phyloP scores from a whole-genome alignment of 257 asterid species.

The Primulina huaijiensis region DNA sequence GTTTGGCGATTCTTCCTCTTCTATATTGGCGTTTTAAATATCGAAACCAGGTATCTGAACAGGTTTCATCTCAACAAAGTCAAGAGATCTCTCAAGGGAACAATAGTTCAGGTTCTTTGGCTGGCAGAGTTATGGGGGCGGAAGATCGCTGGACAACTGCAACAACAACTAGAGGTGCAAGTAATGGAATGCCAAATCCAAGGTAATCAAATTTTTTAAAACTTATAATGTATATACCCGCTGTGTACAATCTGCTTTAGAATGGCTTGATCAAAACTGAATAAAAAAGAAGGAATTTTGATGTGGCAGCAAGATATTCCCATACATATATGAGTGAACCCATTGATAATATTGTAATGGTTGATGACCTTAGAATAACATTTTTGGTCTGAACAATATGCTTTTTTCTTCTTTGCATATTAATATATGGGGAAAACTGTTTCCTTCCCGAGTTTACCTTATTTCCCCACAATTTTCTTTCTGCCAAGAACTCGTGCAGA shows the following conservation, averaged over 20 bases:
- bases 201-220: slow-evolving; percentile 42
- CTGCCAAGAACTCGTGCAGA: background rate
- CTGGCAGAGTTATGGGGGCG: slow-evolving; percentile 44
- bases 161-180: slow-evolving; percentile 44
- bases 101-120: slow-evolving; percentile 43
- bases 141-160: slow-evolving; percentile 51
- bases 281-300: background rate
- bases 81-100: slow-evolving; percentile 50
- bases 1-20: slow-evolving; percentile 80
- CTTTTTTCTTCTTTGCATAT: background rate
- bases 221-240: too few relatives aligned
- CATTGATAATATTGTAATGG: background rate
- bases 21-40: slow-evolving; percentile 79
- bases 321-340: background rate
- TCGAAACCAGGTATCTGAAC: slow-evolving; percentile 71
- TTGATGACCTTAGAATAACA: background rate
- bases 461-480: background rate
- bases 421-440: background rate
- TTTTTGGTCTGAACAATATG: background rate
- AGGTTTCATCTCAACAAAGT: slow-evolving; percentile 53
- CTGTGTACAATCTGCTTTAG: slow-evolving; percentile 2
- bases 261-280: background rate
- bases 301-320: background rate
- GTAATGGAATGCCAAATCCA: slow-evolving; percentile 41
- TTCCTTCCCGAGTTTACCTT: background rate